Evolutionary conservation across 75 land plant genomes (phyloP).

Genomic region (Sequoia sempervirens): DNA sequence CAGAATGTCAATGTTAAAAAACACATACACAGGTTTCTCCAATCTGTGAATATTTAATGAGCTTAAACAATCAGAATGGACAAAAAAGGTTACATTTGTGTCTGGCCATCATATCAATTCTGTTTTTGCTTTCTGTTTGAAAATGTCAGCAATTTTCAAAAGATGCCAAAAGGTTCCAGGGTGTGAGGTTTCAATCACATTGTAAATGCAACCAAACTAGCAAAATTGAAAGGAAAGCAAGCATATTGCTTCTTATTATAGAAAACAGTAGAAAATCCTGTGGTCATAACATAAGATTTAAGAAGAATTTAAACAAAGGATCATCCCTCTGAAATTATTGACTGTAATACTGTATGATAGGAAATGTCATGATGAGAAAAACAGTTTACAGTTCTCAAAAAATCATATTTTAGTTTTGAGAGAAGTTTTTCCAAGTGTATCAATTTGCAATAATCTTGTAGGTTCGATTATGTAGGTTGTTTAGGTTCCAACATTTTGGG

Average conservation of each 20-base stretch:
- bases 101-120: neutral
- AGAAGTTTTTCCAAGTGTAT: no score
- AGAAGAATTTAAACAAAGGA: neutral
- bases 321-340: neutral
- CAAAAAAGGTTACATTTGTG: neutral
- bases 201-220: neutral
- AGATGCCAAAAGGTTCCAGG: neutral
- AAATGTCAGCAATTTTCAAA: neutral
- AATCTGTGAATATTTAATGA: no score
- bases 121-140: neutral
- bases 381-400: neutral
- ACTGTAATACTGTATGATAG: neutral
- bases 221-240: neutral
- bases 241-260: neutral
- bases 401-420: neutral
- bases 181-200: neutral
- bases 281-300: neutral
- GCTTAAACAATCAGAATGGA: neutral
- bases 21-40: neutral
- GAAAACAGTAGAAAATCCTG: neutral
- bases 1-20: neutral
- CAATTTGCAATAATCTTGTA: no score
- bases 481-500: no score
- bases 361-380: neutral
- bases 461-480: no score